Percentiles rank a stretch among this genome's conserved stretches.
phyloP scores from a whole-genome alignment of 345 rosid species.

The Anastatica hierochuntica region DNA sequence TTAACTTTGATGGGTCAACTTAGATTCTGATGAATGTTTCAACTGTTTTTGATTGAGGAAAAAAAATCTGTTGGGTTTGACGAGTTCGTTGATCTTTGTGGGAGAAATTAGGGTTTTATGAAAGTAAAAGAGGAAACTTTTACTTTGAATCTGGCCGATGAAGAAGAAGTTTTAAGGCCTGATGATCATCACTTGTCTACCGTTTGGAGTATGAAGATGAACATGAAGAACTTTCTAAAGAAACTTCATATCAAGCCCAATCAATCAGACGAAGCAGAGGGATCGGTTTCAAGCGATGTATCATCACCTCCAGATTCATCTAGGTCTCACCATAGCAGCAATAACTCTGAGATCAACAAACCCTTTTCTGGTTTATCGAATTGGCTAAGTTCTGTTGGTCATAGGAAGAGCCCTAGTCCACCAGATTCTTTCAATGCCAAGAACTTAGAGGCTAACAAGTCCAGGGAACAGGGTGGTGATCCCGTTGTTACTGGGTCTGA shows the following conservation, averaged over 20 bases:
- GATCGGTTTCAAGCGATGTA: conserved; percentile 36
- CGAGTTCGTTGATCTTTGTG: too few species aligned
- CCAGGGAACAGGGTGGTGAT: too few species aligned
- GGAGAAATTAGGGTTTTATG: conserved; percentile 16
- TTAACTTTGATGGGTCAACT: too few species aligned
- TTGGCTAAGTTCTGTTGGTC: conserved; percentile 74
- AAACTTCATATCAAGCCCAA: conserved; percentile 61
- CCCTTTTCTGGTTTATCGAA: conserved; percentile 66
- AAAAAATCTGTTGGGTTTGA: too few species aligned
- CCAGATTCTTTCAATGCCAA: too few species aligned
- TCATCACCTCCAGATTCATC: conserved; percentile 14
- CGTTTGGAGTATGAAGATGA: conserved; percentile 26
- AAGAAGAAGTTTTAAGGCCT: too few species aligned
- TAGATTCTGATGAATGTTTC: too few species aligned
- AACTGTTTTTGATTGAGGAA: too few species aligned
- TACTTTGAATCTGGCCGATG: too few species aligned
- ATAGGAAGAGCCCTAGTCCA: conserved; percentile 37
- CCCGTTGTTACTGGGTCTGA: conserved; percentile 25
- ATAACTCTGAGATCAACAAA: conserved; percentile 51
- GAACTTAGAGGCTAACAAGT: too few species aligned
- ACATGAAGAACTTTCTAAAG: conserved; percentile 83
- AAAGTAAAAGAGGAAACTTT: conserved; percentile 2
- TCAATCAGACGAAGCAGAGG: conserved; percentile 53
- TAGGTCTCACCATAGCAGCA: conserved; percentile 16
- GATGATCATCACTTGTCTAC: neutral